A percentile compares a stretch with the other conserved stretches of the same genome.
These are phyloP conservation scores for Collariella sp. DNA, from an alignment of 495 filamentous ascomycete genomes.

Conservation along the genomic window DNA sequence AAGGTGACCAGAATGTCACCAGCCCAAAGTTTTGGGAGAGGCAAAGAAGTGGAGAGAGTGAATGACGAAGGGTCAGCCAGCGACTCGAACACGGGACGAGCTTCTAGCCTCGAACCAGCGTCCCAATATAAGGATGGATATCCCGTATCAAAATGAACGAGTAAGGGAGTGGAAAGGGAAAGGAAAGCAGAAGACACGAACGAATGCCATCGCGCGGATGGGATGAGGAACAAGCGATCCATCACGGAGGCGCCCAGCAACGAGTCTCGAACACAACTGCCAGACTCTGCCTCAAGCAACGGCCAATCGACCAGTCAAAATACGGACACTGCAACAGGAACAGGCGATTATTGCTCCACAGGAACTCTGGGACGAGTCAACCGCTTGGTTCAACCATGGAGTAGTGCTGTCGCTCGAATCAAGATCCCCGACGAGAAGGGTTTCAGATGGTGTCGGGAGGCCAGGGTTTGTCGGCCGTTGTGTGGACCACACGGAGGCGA, in stretches of 20 bases:
- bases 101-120: slow-evolving; percentile 7
- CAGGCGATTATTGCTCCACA: slow-evolving; percentile 8
- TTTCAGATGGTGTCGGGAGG: slow-evolving; percentile 35
- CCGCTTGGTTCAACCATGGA: slow-evolving; percentile 15
- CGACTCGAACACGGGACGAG: slow-evolving; percentile 2
- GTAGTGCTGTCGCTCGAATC: slow-evolving; percentile 18
- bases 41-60: slow-evolving; percentile 1
- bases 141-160: slow-evolving; percentile 2
- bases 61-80: slow-evolving; percentile 6
- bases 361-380: slow-evolving; percentile 9
- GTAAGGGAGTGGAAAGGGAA: background rate
- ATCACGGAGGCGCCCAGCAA: too few species aligned
- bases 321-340: slow-evolving; percentile 1
- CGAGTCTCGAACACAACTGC: background rate
- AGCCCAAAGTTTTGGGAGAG: slow-evolving; percentile 7
- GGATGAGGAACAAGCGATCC: background rate
- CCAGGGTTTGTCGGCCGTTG: slow-evolving; percentile 11
- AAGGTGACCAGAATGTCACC: background rate
- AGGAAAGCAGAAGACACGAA: slow-evolving; percentile 2
- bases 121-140: slow-evolving; percentile 10
- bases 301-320: slow-evolving; percentile 2
- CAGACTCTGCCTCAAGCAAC: slow-evolving; percentile 1
- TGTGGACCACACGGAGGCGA: background rate
- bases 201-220: background rate
- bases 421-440: slow-evolving; percentile 31